Evolutionary conservation across 108 stramenopile genomes (phyloP), one percentile per base, ranked within the genome.

Genomic region (Conticribra weissflogii): DNA sequence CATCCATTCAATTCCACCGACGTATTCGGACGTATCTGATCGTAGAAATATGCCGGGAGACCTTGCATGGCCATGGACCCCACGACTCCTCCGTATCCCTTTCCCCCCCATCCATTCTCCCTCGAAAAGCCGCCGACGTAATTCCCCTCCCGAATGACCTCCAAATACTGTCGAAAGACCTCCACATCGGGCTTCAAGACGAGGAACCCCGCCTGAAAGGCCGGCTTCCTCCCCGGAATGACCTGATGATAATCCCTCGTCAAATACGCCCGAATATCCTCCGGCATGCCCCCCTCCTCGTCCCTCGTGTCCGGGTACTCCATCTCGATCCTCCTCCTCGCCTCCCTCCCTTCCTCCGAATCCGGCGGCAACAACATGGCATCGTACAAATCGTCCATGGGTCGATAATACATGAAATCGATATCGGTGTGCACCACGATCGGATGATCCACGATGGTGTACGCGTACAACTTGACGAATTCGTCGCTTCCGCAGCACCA

Each of bases 391-490:
- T 82, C 78, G 61, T 91, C 86, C 88, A 91, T 79, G 2, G 90
- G 90, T 51, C 73, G 55, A n/a, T 75, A 56, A 4, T 84, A 54
- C 24, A 74, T 71, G 23, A 87, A 81, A 62, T 91, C 89, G 44
- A 85, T 81, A 49, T 88, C 86, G 1, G 82, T 61, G 53, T 85
- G 86, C 9, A 88, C 84, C 49, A 88, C 81, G 15, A 81, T 55
- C 24, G 79, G 71, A 31, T 85, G 72, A 22, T 75, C 19, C 15
- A 70, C 60, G 31, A 94, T 61, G 22, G 91, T 89, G 45, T 87
- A 97, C 0, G 94, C 82, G 67, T 95, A 96, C 41, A 97, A 58
- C 65, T 97, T 97, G 21, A 97, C 59, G 44, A 91, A 94, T 73
- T 97, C 97, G 55, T 87, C 89, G 16, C 63, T 72, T 0, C 89